Evolutionary conservation across 2,329 filamentous ascomycete genomes (phyloP), one percentile per base, ranked within the genome.

Genomic region (Penicillium griseofulvum): DNA sequence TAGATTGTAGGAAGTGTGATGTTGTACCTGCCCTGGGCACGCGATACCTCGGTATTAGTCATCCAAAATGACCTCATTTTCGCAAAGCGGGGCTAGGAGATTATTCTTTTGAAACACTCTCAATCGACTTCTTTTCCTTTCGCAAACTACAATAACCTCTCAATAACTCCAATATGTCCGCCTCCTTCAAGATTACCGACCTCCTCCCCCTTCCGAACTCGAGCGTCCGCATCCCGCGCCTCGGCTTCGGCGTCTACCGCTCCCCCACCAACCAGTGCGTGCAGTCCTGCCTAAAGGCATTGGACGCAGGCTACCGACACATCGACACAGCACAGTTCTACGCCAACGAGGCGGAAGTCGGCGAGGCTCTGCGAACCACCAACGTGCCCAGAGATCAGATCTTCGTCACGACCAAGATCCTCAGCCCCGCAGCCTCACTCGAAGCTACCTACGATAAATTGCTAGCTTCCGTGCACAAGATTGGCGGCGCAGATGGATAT

Each of bases 161-260:
- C 19, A 42, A 33, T 38, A 33, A 22, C 50, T 44, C 48, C 55
- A 66, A 29, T 33, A 74, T 72, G 69, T 59, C 70, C 29, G 50
- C 72, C 31, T 71, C 74, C 38, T 69, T 80, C 58, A 71, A 72
- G 53, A 72, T 84, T 56, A 73, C 75, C 22, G 79, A 81, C 56
- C 73, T 74, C 22, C 68, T 84, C 37, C 70, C 80, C 39, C 77
- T 86, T 37, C 74, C 76, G 31, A 81, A 81, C 54, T 79, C 78
- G 48, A 63, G 70, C 33, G 71, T 79, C 60, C 74, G 74, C 52
- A 87, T 90, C 17, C 88, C 88, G 24, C 80, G 79, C 28, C 79
- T 91, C 10, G 88, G 87, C 12, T 89, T 90, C 65, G 88, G 88
- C 47, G 86, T 90, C 56, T 91, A 88, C 73, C 81, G 80, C 56